A percentile compares a stretch with the other conserved stretches of the same genome.
Conservation (phyloP, 225 moss, liverwort and hornwort species). For the Pleurozium schreberi region DNA sequence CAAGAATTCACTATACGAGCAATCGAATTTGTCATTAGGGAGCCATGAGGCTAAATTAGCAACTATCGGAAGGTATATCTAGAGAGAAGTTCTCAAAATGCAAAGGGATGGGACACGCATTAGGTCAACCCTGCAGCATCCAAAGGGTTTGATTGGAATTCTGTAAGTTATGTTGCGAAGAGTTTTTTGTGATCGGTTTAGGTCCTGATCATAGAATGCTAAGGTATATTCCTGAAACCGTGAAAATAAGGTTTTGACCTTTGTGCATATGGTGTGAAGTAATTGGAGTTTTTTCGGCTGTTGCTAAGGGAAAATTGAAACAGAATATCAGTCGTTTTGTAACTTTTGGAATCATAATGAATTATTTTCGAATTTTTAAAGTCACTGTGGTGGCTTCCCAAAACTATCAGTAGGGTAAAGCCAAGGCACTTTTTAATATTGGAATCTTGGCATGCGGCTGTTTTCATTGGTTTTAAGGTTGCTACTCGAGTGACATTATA, state of each 20-base stretch:
- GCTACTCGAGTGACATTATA: neutral
- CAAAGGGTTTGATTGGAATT: neutral
- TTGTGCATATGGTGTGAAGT: neutral
- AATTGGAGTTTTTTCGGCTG: neutral
- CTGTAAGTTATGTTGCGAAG: neutral
- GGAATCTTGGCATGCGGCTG: neutral
- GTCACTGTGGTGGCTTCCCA: neutral
- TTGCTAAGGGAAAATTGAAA: neutral
- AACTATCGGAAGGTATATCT: neutral
- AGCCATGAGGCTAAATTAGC: neutral
- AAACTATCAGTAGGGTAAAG: neutral
- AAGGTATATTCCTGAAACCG: neutral
- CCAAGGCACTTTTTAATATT: neutral
- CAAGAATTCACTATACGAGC: neutral
- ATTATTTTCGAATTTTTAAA: neutral
- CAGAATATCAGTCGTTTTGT: neutral
- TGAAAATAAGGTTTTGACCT: neutral
- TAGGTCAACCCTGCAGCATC: neutral
- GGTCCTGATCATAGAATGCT: neutral
- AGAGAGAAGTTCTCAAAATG: neutral
- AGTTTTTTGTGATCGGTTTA: neutral
- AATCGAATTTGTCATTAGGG: neutral
- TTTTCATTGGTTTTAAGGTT: neutral
- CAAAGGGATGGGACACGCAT: neutral
- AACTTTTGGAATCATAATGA: neutral